Evolutionary conservation across 1,139 yeast species (phyloP).

Genomic region (Suhomyces bokatorum): DNA sequence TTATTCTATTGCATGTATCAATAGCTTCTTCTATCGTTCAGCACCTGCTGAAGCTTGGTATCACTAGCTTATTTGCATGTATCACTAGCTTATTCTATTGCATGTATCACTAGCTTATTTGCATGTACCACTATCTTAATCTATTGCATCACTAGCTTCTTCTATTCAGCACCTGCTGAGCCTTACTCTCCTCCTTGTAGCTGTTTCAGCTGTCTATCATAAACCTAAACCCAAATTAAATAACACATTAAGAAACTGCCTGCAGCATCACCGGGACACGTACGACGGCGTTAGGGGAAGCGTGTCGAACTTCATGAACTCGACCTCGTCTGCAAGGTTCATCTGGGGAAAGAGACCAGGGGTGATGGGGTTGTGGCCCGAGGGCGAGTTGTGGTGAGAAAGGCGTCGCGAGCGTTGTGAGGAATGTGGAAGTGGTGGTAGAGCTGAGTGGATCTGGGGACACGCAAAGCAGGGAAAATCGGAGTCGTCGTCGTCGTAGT

Average conservation of each 20-base stretch:
- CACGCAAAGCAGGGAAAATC: not conserved
- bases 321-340: constrained; percentile 26
- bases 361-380: constrained; percentile 25
- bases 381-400: constrained; percentile 12
- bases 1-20: no score
- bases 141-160: no score
- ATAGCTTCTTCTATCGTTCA: no score
- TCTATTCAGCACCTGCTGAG: no score
- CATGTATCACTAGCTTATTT: no score
- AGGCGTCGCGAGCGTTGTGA: not conserved
- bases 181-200: no score
- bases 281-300: constrained; percentile 36
- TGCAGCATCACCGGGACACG: constrained; percentile 13
- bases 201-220: no score
- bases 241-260: constrained; percentile 5
- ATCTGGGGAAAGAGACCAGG: constrained; percentile 44
- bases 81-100: no score
- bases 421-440: no score
- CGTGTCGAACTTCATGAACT: constrained; percentile 28
- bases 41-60: no score
- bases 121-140: no score
- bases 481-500: constrained; percentile 9
- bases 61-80: no score
- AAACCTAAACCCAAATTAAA: constrained; percentile 2
- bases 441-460: not conserved